Evolutionary conservation across 805 yeast species (phyloP), one percentile per base, ranked within the genome.

Genomic region (Candida nitratophila): DNA sequence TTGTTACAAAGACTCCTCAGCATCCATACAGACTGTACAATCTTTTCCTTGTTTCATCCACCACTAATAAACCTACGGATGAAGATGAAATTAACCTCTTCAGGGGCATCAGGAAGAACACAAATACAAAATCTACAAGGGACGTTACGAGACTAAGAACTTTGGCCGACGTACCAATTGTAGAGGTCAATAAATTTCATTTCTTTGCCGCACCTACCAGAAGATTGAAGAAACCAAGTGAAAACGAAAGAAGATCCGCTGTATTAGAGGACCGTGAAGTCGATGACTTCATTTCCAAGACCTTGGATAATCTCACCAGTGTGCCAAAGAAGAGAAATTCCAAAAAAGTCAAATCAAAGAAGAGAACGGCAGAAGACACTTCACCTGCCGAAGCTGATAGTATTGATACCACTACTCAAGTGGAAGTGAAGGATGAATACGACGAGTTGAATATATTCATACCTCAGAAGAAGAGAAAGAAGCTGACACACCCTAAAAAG

Each of bases 391-490:
- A 34, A 16, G n/a, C 7, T 19, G 37, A 34, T 19, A 14, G 10
- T 4, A 20, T 4, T 9, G 21, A n/a, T n/a, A n/a, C n/a, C n/a
- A n/a, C n/a, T 14, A 29, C 10, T 6, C 21, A 39, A 2, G 27
- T 7, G 3, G 35, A 17, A 4, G 27, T 12, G 7, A 24, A 29
- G 3, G 32, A 17, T 9, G 46, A 47, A 8, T 60, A 54, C 20
- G 65, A 62, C 49, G 33, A 54, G 1, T 33, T 62, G 15, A 44
- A 48, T 12, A 56, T 63, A 15, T 40, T 63, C 9, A 60, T 63
- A 62, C 53, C 50, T 34, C 46, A 54, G 11, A 55, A 56, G 43
- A 60, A 55, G 51, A 50, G 66, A 21, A 63, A 60, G 50, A 55
- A 53, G 42, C 42, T 56, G 10, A 40, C 51, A 15, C n/a, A 12